Evolutionary conservation across 352 stramenopile species (phyloP).

Genomic region (Pythium guiyangense): DNA sequence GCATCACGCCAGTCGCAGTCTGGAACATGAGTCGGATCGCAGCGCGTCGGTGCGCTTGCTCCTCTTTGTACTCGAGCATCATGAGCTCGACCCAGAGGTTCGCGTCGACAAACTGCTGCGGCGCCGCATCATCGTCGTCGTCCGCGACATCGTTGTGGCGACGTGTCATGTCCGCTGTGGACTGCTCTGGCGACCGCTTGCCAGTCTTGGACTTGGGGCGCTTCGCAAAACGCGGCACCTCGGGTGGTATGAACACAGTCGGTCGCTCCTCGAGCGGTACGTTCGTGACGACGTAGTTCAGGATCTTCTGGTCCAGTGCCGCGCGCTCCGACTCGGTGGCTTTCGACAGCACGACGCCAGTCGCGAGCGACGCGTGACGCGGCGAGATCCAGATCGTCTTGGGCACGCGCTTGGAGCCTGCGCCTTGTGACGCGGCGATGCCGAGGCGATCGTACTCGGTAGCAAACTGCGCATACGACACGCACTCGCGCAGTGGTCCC

Average conservation of each 20-base stretch:
- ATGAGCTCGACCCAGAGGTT: constrained; percentile 83
- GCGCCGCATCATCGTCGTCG: constrained; percentile 8
- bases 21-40: constrained; percentile 93
- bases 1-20: constrained; percentile 40
- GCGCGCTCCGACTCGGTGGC: constrained; percentile 54
- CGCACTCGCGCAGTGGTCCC: constrained; percentile 50
- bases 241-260: constrained; percentile 32
- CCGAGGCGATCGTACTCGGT: constrained; percentile 38
- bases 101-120: constrained; percentile 61
- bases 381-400: constrained; percentile 82
- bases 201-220: constrained; percentile 4
- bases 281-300: constrained; percentile 60
- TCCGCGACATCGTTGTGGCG: constrained; percentile 1
- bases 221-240: constrained; percentile 3
- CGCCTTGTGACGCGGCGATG: not conserved
- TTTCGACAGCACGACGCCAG: constrained; percentile 66
- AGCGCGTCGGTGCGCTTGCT: constrained; percentile 86
- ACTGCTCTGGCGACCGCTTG: not conserved
- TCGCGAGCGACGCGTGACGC: constrained; percentile 68
- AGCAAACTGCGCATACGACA: constrained; percentile 55
- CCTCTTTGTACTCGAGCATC: constrained; percentile 90
- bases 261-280: constrained; percentile 56
- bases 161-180: not conserved
- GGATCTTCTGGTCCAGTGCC: constrained; percentile 58
- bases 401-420: constrained; percentile 23